phyloP scores from a whole-genome alignment of 2,329 filamentous ascomycete species.

The Xylariales sp. region DNA sequence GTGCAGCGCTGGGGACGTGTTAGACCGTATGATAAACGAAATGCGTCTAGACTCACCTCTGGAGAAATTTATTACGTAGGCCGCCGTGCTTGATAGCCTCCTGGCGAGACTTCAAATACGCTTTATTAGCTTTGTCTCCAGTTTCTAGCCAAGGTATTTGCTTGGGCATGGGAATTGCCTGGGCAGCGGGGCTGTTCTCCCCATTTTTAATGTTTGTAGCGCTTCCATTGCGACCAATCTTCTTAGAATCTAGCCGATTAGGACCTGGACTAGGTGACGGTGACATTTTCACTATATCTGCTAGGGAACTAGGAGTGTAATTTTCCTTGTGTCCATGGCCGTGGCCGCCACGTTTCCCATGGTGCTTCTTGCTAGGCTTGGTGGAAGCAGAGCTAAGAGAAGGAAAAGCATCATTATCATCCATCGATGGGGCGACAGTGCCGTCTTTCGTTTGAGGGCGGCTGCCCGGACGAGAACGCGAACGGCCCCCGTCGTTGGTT shows the following conservation, averaged over 20 bases:
- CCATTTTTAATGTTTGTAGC: constrained; percentile 72
- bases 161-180: constrained; percentile 86
- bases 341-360: constrained; percentile 89
- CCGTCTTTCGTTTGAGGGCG: constrained; percentile 75
- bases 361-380: constrained; percentile 89
- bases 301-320: constrained; percentile 78
- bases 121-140: constrained; percentile 88
- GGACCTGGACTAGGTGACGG: constrained; percentile 79
- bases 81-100: constrained; percentile 98
- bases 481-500: constrained; percentile 70
- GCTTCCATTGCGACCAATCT: constrained; percentile 71
- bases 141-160: constrained; percentile 98
- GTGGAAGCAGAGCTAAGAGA: constrained; percentile 80
- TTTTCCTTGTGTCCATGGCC: constrained; percentile 77
- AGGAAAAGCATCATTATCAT: constrained; percentile 96
- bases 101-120: constrained; percentile 92
- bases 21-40: constrained; percentile 17
- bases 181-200: constrained; percentile 83
- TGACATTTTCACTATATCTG: constrained; percentile 95
- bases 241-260: constrained; percentile 70
- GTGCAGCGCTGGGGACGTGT: constrained; percentile 75
- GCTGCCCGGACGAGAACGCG: constrained; percentile 86
- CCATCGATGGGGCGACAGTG: constrained; percentile 79
- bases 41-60: constrained; percentile 71
- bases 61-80: constrained; percentile 94